A percentile compares a stretch with the other conserved stretches of the same genome.
These are phyloP conservation scores for Phylloporus arenicola DNA, from an alignment of 768 basidiomycete species.

Conservation along the genomic window DNA sequence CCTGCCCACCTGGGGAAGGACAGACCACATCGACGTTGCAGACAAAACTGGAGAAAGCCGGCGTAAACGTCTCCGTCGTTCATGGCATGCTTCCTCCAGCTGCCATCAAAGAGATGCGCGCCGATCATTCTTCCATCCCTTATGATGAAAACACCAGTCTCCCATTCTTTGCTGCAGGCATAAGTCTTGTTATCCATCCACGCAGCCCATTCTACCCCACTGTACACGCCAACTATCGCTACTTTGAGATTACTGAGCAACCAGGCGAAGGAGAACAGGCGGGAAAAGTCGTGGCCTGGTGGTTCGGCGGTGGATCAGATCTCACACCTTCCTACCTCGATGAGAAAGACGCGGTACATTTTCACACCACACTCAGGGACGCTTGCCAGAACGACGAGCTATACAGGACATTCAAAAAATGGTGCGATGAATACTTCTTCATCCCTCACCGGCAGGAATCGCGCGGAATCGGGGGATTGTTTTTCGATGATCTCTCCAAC, in stretches of 20 bases:
- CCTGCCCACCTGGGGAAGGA: slow-evolving; percentile 33
- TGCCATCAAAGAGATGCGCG: slow-evolving; percentile 92
- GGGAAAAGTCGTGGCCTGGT: slow-evolving; percentile 78
- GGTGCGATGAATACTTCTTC: slow-evolving; percentile 98
- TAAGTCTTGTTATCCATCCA: slow-evolving; percentile 92
- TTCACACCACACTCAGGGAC: slow-evolving; percentile 71
- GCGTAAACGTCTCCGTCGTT: slow-evolving; percentile 91
- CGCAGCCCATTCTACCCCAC: slow-evolving; percentile 92
- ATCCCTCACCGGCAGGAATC: slow-evolving; percentile 83
- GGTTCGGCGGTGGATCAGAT: slow-evolving; percentile 97
- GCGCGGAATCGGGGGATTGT: slow-evolving; percentile 90
- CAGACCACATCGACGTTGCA: slow-evolving; percentile 32
- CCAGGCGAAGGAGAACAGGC: slow-evolving; percentile 30
- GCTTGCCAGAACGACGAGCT: slow-evolving; percentile 73
- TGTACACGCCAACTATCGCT: slow-evolving; percentile 93
- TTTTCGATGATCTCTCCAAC: slow-evolving; percentile 88
- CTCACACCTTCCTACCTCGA: slow-evolving; percentile 92
- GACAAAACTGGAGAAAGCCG: slow-evolving; percentile 86
- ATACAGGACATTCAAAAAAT: slow-evolving; percentile 80
- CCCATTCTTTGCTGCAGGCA: slow-evolving; percentile 90
- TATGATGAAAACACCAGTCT: slow-evolving; percentile 56
- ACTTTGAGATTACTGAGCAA: slow-evolving; percentile 83
- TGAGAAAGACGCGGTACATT: slow-evolving; percentile 80
- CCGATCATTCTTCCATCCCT: slow-evolving; percentile 78
- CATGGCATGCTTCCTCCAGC: slow-evolving; percentile 82